These are phyloP conservation scores for Fraxinus americana DNA, from an alignment of 257 asterid genomes.

Conservation along the genomic window DNA sequence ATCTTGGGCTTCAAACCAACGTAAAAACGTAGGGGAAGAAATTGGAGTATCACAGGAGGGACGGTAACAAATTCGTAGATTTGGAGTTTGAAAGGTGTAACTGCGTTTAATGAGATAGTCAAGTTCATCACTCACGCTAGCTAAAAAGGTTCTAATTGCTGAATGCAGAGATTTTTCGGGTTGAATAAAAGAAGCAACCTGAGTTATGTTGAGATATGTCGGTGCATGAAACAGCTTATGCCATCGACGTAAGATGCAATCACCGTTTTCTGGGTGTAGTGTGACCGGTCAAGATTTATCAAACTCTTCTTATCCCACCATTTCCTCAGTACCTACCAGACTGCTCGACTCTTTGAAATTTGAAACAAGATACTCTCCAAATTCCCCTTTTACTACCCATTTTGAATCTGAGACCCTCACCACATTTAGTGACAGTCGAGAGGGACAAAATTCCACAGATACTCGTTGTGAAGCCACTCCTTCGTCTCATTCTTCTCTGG, in stretches of 20 bases:
- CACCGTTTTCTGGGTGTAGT: conserved; percentile 33
- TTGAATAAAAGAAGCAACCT: background rate
- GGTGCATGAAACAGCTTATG: conserved; percentile 24
- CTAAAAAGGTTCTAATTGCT: no score
- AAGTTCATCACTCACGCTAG: no score
- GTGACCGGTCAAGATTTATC: conserved; percentile 34
- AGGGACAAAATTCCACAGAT: conserved; percentile 59
- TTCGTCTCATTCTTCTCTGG: conserved; percentile 58
- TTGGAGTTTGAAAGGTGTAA: no score
- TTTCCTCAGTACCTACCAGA: conserved; percentile 52
- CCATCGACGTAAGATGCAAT: conserved; percentile 39
- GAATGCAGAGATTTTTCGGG: background rate
- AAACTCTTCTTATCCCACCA: conserved; percentile 40
- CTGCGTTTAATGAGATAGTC: no score
- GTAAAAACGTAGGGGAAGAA: no score
- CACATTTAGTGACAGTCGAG: conserved; percentile 49
- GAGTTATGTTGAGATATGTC: conserved; percentile 3
- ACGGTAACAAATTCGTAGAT: no score
- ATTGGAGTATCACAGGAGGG: no score
- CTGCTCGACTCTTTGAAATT: conserved; percentile 54
- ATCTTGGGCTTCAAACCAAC: background rate
- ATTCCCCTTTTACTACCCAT: conserved; percentile 63
- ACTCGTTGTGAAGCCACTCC: conserved; percentile 51
- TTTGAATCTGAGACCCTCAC: conserved; percentile 50
- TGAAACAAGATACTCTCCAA: conserved; percentile 67